These are phyloP conservation scores for Fragilaria radians DNA, from an alignment of 108 stramenopile genomes.

Conservation along the genomic window DNA sequence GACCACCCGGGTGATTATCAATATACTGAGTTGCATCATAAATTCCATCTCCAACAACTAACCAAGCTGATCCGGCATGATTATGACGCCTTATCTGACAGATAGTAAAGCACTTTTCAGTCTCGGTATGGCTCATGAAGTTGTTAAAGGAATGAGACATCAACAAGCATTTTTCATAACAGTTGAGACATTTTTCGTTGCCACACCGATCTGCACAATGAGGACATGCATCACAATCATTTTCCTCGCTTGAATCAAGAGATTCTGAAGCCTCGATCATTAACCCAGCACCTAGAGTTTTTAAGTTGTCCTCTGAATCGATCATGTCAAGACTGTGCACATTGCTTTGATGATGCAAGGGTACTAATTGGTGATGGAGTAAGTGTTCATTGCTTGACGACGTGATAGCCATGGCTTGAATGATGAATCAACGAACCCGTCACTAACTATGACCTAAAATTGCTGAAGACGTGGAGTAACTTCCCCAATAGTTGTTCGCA, in stretches of 20 bases:
- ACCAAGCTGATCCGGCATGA: slow-evolving; percentile 58
- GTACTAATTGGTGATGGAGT: too few relatives aligned
- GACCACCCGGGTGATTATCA: slow-evolving; percentile 65
- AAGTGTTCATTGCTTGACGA: too few relatives aligned
- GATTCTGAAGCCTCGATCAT: too few relatives aligned
- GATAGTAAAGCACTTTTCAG: slow-evolving; percentile 28
- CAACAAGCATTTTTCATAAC: slow-evolving; percentile 17
- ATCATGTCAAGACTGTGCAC: too few relatives aligned
- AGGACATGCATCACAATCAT: slow-evolving; percentile 35
- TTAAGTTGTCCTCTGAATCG: too few relatives aligned
- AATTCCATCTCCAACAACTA: slow-evolving; percentile 60
- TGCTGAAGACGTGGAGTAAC: too few relatives aligned
- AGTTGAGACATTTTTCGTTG: slow-evolving; percentile 18
- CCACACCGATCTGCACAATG: slow-evolving; percentile 30
- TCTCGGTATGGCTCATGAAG: not conserved
- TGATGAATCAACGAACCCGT: too few relatives aligned
- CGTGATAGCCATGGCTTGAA: too few relatives aligned
- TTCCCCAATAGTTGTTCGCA: too few relatives aligned
- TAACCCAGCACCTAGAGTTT: too few relatives aligned
- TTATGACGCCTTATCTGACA: slow-evolving; percentile 66
- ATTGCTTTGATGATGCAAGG: too few relatives aligned
- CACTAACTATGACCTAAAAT: too few relatives aligned
- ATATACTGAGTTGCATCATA: slow-evolving; percentile 78
- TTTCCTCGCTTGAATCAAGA: not conserved
- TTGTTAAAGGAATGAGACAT: not conserved